These are phyloP conservation scores for Elsinoe australis DNA, from an alignment of 2,329 filamentous ascomycete species.

Conservation along the genomic window DNA sequence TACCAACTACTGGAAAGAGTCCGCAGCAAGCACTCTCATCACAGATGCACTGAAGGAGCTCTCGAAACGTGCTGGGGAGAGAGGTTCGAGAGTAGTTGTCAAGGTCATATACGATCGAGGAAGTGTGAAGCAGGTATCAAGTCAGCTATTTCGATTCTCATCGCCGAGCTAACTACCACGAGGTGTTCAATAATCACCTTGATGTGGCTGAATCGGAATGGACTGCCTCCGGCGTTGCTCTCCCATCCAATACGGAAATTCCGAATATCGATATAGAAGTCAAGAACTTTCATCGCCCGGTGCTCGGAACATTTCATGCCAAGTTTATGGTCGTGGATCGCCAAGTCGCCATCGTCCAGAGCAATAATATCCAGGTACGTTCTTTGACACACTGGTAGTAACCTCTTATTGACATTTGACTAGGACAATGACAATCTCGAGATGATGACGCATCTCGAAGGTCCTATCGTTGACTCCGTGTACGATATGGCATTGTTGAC, in stretches of 20 bases:
- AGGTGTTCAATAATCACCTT: constrained; percentile 61
- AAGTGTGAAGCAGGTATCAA: constrained; percentile 54
- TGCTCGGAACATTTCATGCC: constrained; percentile 67
- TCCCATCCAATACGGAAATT: constrained; percentile 58
- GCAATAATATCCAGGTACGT: constrained; percentile 59
- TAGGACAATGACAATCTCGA: constrained; percentile 65
- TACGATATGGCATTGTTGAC: constrained; percentile 68
- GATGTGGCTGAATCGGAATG: constrained; percentile 52
- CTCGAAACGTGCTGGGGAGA: constrained; percentile 53
- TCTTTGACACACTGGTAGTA: not conserved
- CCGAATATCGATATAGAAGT: constrained; percentile 66
- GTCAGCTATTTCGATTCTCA: too few species aligned
- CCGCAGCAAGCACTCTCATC: constrained; percentile 58
- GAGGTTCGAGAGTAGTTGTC: constrained; percentile 53
- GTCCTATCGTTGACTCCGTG: constrained; percentile 65
- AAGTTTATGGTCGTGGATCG: constrained; percentile 74
- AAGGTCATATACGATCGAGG: constrained; percentile 72
- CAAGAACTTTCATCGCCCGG: constrained; percentile 61
- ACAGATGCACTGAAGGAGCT: constrained; percentile 63
- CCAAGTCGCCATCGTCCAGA: constrained; percentile 61
- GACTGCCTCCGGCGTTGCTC: constrained; percentile 45
- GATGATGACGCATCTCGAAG: constrained; percentile 71
- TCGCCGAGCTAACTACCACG: too few species aligned
- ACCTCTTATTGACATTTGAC: not conserved
- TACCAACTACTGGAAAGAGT: constrained; percentile 69